Base-by-base conservation (phyloP, 2,329 filamentous ascomycete genomes). In the Septoria linicola region DNA sequence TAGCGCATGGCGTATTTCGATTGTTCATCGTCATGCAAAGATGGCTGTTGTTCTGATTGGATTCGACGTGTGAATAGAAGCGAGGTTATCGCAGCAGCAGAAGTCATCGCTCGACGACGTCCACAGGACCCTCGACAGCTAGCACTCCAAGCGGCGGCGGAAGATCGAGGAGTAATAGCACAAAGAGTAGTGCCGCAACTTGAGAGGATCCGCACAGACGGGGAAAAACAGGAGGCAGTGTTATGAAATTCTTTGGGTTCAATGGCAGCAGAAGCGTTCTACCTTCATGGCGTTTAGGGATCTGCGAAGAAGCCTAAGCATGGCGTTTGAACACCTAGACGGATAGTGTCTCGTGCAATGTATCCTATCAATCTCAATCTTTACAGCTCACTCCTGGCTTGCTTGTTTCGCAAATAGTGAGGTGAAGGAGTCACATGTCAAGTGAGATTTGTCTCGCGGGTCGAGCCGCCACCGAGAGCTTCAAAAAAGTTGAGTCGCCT, bases 1-100 rank as follows among this genome's bases (percentile, higher is more conserved):
- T 53, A 54, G 51, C 51, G 43, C 45, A 47, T 43, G 37, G 36
- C 34, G 37, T 47, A 31, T 30, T 20, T 20, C 44, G 27, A 40
- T 43, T 45, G 34, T 35, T 40, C 42, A 39, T 45, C 49, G 53
- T 49, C 50, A 35, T 50, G 41, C 25, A 51, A 30, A 27, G 40
- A 58, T 51, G 53, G 55, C 53, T 53, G 53, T 56, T 49, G 41
- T 60, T 60, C 58, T 60, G 55, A 60, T 55, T 54, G 55, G 53
- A 55, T 53, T 16, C 43, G 53, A 53, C 53, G 51, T 47, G 49
- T 51, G 43, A 51, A 8, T 55, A 59, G 58, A 59, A 59, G 58
- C 58, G 55, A 44, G 44, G 44, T 20, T 50, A 42, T 32, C 56
- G 57, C 51, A 46, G 55, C 54, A 59, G 55, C 55, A 59, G 53